phyloP scores from a whole-genome alignment of 148 eudicot genomes.

The Vaccinium corymbosum region DNA sequence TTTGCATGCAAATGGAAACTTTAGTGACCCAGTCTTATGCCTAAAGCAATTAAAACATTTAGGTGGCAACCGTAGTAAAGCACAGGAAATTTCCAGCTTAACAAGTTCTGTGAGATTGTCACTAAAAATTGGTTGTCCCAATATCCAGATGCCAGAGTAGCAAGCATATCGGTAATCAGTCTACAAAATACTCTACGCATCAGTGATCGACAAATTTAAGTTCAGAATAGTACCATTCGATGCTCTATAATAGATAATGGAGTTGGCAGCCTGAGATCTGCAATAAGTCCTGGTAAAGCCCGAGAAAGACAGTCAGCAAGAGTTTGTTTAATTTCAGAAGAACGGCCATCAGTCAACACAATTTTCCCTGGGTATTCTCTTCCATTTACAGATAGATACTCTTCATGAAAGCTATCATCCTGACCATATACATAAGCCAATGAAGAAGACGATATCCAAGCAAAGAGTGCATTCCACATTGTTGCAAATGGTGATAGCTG shows the following conservation, averaged over 20 bases:
- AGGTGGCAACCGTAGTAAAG: background rate
- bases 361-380: conserved; percentile 74
- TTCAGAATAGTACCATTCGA: conserved; percentile 52
- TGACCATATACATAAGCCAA: conserved; percentile 88
- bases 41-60: conserved; percentile 1
- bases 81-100: background rate
- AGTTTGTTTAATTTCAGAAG: conserved; percentile 82
- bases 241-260: conserved; percentile 63
- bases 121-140: background rate
- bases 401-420: conserved; percentile 69
- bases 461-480: conserved; percentile 80
- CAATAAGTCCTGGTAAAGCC: conserved; percentile 68
- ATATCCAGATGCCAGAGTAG: background rate
- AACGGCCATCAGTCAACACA: conserved; percentile 64
- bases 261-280: conserved; percentile 61
- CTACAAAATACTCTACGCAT: background rate
- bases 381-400: conserved; percentile 66
- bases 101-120: background rate
- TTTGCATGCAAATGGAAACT: background rate
- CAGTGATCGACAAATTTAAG: background rate
- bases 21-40: background rate
- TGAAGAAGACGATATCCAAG: conserved; percentile 88
- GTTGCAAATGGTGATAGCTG: conserved; percentile 92
- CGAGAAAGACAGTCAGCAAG: conserved; percentile 74
- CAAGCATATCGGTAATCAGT: background rate